Evolutionary conservation across 257 asterid species (phyloP).

Genomic region (Buddleja alternifolia): DNA sequence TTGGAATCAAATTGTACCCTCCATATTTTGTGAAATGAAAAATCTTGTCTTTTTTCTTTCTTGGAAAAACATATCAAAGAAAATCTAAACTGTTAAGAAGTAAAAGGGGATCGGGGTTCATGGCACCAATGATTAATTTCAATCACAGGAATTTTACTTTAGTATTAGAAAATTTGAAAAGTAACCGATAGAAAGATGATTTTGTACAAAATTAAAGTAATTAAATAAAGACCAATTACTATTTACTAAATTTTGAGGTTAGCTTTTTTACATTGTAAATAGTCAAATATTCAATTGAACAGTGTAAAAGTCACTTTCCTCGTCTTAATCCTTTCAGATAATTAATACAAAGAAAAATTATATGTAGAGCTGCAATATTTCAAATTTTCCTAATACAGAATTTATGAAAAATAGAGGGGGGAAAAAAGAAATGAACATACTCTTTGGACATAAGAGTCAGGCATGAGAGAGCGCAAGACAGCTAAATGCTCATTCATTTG

Average conservation of each 20-base stretch:
- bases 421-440: slow-evolving; percentile 35
- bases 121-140: slow-evolving; percentile 21
- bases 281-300: too few relatives aligned
- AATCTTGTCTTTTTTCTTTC: slow-evolving; percentile 15
- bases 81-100: not conserved
- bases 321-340: too few relatives aligned
- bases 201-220: too few relatives aligned
- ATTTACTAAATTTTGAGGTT: not conserved
- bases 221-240: not conserved
- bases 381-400: too few relatives aligned
- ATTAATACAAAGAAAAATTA: too few relatives aligned
- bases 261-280: not conserved
- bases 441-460: slow-evolving; percentile 92
- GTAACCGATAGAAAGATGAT: slow-evolving; percentile 5
- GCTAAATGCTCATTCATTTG: slow-evolving; percentile 95
- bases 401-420: not conserved
- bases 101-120: slow-evolving; percentile 26
- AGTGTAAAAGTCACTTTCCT: too few relatives aligned
- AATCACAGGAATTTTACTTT: not conserved
- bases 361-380: too few relatives aligned
- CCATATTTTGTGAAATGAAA: slow-evolving; percentile 1
- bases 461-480: slow-evolving; percentile 92
- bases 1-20: slow-evolving; percentile 39
- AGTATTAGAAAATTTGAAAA: slow-evolving; percentile 17
- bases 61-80: slow-evolving; percentile 9